Percentiles rank a stretch among this genome's conserved stretches.
Evolutionary conservation across 495 filamentous ascomycete genomes (phyloP).

Genomic region (Amorphotheca resinae): DNA sequence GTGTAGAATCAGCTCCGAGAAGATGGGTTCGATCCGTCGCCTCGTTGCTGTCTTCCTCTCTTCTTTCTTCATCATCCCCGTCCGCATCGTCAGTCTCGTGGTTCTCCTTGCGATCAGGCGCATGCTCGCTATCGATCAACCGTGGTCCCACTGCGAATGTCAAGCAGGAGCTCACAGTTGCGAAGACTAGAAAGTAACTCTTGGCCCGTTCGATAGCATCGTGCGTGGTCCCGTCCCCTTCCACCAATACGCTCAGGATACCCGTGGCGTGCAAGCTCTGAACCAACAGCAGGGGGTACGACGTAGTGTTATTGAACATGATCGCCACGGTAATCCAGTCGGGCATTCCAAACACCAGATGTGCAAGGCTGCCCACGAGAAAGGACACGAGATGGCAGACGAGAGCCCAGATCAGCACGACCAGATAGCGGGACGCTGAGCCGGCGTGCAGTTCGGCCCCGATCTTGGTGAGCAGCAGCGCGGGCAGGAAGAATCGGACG

Average conservation of each 20-base stretch:
- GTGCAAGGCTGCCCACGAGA: constrained; percentile 32
- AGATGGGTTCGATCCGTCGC: constrained; percentile 7
- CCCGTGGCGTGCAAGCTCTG: constrained; percentile 53
- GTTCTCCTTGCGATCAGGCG: constrained; percentile 22
- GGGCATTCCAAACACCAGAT: constrained; percentile 33
- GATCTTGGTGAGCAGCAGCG: constrained; percentile 55
- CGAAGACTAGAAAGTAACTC: constrained; percentile 55
- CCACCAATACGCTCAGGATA: constrained; percentile 42
- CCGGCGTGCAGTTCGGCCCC: constrained; percentile 49
- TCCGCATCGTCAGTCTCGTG: constrained; percentile 21
- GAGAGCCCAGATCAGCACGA: constrained; percentile 44
- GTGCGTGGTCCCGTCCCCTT: constrained; percentile 32
- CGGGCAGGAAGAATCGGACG: constrained; percentile 58
- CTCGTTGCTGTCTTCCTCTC: constrained; percentile 7
- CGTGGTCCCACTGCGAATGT: constrained; percentile 52
- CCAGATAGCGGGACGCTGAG: constrained; percentile 42
- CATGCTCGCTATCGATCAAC: constrained; percentile 38
- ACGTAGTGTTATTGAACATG: constrained; percentile 68
- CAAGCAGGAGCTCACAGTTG: constrained; percentile 28
- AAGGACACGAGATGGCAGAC: constrained; percentile 44
- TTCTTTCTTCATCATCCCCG: constrained; percentile 18
- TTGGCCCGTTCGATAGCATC: constrained; percentile 51
- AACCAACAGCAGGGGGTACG: constrained; percentile 55
- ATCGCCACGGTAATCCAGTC: constrained; percentile 54
- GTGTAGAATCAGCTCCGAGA: background rate